Conservation (phyloP, 2,329 filamentous ascomycete genomes). For the Epichloe brachyelytri region DNA sequence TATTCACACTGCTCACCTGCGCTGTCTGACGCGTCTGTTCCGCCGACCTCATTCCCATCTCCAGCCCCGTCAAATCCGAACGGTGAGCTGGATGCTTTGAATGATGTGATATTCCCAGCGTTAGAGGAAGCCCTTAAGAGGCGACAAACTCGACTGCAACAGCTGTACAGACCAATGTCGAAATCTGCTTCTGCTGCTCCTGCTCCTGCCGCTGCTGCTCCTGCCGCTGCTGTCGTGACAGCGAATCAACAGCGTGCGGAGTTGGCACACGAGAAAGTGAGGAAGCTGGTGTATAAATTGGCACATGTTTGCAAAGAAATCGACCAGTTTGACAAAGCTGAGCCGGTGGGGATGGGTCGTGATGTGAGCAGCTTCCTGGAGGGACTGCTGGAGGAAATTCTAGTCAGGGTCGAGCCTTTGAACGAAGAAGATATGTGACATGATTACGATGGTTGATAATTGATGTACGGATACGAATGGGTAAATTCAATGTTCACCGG, state of each 20-base stretch:
- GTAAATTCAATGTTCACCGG: no score
- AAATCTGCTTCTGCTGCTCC: slow-evolving; percentile 11
- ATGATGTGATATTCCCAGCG: slow-evolving; percentile 84
- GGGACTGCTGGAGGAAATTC: slow-evolving; percentile 82
- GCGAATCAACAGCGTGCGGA: slow-evolving; percentile 56
- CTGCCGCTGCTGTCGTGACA: slow-evolving; percentile 30
- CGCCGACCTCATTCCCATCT: slow-evolving; percentile 40
- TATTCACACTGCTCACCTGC: slow-evolving; percentile 21
- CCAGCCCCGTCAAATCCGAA: slow-evolving; percentile 44
- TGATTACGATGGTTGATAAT: slow-evolving; percentile 1
- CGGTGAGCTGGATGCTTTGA: slow-evolving; percentile 71
- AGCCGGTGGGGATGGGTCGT: slow-evolving; percentile 86
- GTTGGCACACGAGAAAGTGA: slow-evolving; percentile 67
- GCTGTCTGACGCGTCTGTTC: slow-evolving; percentile 17
- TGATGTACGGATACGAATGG: no score
- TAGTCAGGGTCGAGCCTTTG: slow-evolving; percentile 80
- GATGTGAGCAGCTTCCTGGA: slow-evolving; percentile 84
- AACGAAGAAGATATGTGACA: slow-evolving; percentile 50
- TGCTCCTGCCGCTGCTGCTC: neutral
- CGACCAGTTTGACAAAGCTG: slow-evolving; percentile 73
- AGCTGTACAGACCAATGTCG: slow-evolving; percentile 29
- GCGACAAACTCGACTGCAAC: slow-evolving; percentile 50
- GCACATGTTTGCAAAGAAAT: slow-evolving; percentile 79
- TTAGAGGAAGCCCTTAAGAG: slow-evolving; percentile 82
- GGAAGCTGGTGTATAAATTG: slow-evolving; percentile 69